Conservation (phyloP, 495 filamentous ascomycete species). For the Aspergillus funiculosus region DNA sequence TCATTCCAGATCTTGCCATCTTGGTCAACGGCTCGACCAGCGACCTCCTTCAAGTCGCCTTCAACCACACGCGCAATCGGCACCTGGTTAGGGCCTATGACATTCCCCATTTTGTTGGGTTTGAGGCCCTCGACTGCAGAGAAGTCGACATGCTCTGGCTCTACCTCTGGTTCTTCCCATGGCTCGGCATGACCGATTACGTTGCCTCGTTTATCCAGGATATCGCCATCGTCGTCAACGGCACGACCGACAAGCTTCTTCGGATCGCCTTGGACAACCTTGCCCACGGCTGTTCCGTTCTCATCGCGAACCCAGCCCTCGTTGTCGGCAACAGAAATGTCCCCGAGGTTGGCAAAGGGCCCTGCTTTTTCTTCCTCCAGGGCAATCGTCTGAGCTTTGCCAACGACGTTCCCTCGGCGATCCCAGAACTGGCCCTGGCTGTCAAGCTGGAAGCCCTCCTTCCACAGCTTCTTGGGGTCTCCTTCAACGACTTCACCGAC, state of each 20-base stretch:
- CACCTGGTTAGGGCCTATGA: constrained; percentile 65
- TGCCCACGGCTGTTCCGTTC: constrained; percentile 62
- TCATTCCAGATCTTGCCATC: constrained; percentile 72
- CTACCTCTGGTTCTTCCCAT: constrained; percentile 64
- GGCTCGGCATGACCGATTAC: constrained; percentile 66
- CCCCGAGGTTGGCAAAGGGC: constrained; percentile 52
- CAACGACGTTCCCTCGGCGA: constrained; percentile 45
- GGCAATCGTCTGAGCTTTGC: constrained; percentile 43
- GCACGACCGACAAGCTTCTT: constrained; percentile 67
- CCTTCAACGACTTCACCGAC: constrained; percentile 50
- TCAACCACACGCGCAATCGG: constrained; percentile 64
- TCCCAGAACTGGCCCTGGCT: constrained; percentile 50
- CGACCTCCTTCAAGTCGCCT: constrained; percentile 60
- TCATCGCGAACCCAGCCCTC: constrained; percentile 54
- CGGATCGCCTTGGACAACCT: constrained; percentile 68
- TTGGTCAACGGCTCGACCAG: constrained; percentile 62
- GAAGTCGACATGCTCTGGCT: constrained; percentile 43
- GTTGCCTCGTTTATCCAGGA: constrained; percentile 69
- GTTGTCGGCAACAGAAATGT: constrained; percentile 40
- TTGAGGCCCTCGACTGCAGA: constrained; percentile 58
- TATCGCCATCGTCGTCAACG: constrained; percentile 74
- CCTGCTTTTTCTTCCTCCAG: constrained; percentile 46
- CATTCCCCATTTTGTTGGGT: constrained; percentile 76
- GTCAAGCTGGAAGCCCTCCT: constrained; percentile 41
- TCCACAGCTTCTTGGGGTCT: constrained; percentile 44